Conservation (phyloP, 2,329 filamentous ascomycete species). For the Trichoderma sp. region DNA sequence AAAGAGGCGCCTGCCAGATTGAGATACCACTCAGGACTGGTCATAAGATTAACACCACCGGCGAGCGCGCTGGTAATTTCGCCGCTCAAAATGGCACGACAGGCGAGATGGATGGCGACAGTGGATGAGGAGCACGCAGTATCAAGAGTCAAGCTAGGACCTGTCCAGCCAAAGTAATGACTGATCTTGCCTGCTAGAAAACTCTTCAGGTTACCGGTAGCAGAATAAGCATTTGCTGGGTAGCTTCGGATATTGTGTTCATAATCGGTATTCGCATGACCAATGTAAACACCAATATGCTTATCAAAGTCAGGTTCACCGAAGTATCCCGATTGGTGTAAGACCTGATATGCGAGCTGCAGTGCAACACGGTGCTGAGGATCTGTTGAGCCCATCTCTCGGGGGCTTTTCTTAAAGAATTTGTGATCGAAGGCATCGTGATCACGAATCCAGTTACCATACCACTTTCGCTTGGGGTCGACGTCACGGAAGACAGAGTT, state of each 20-base stretch:
- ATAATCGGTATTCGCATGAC: slow-evolving; percentile 37
- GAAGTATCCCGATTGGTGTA: slow-evolving; percentile 32
- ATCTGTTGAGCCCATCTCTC: slow-evolving; percentile 39
- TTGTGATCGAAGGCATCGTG: slow-evolving; percentile 36
- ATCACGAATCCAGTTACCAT: slow-evolving; percentile 28
- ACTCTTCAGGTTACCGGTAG: slow-evolving; percentile 35
- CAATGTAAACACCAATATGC: slow-evolving; percentile 39
- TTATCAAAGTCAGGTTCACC: not conserved
- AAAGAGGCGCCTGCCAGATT: slow-evolving; percentile 29
- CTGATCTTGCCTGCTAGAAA: slow-evolving; percentile 36
- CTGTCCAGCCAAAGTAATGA: slow-evolving; percentile 40
- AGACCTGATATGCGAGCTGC: slow-evolving; percentile 42
- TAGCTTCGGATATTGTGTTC: slow-evolving; percentile 41
- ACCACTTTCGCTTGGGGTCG: slow-evolving; percentile 19
- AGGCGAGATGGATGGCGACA: slow-evolving; percentile 38
- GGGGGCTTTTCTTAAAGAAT: slow-evolving; percentile 42
- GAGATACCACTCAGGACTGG: slow-evolving; percentile 26
- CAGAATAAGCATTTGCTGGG: slow-evolving; percentile 36
- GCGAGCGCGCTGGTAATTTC: slow-evolving; percentile 37
- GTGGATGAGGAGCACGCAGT: slow-evolving; percentile 40
- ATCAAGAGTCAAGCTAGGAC: slow-evolving; percentile 37
- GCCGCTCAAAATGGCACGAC: slow-evolving; percentile 29
- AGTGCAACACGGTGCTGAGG: slow-evolving; percentile 41
- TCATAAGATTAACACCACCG: slow-evolving; percentile 42
- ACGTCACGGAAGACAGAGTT: not conserved